Evolutionary conservation across 2,329 filamentous ascomycete genomes (phyloP).

Genomic region (Boeremia exigua): DNA sequence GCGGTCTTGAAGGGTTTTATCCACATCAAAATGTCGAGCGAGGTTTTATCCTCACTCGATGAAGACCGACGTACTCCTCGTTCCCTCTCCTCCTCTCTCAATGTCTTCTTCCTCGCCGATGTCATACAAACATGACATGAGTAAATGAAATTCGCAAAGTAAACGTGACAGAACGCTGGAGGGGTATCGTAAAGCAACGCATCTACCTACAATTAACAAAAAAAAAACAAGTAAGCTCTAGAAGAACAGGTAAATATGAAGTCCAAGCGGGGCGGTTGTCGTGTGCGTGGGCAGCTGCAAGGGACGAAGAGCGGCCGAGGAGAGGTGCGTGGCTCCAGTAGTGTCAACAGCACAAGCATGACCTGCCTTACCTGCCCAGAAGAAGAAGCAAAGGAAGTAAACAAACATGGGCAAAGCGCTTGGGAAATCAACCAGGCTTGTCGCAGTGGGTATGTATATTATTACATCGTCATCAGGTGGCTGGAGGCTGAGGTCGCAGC

Average conservation of each 20-base stretch:
- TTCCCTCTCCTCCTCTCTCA: neutral
- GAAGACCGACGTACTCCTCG: neutral
- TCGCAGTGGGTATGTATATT: slow-evolving; percentile 25
- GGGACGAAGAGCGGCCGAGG: slow-evolving; percentile 12
- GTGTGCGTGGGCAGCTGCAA: slow-evolving; percentile 24
- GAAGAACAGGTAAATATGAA: neutral
- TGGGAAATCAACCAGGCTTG: slow-evolving; percentile 17
- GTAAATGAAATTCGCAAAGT: neutral
- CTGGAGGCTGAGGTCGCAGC: slow-evolving; percentile 9
- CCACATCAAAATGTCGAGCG: slow-evolving; percentile 5
- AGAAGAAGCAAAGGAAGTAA: neutral
- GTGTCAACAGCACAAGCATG: slow-evolving; percentile 27
- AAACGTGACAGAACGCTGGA: slow-evolving; percentile 9
- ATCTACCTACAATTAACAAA: slow-evolving; percentile 19
- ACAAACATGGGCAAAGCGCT: slow-evolving; percentile 22
- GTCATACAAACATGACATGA: neutral
- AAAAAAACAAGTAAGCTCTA: neutral
- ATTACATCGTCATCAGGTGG: neutral
- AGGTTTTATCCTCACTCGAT: slow-evolving; percentile 6
- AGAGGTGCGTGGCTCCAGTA: slow-evolving; percentile 7
- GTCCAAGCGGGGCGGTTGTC: slow-evolving; percentile 8
- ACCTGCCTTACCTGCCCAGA: slow-evolving; percentile 29
- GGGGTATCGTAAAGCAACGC: slow-evolving; percentile 20
- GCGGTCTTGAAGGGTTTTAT: slow-evolving; percentile 12
- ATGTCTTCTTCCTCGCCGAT: neutral